Percentiles rank a stretch among this genome's conserved stretches.
These are phyloP conservation scores for Bruguiera parviflora DNA, from an alignment of 345 rosid genomes.

Conservation along the genomic window DNA sequence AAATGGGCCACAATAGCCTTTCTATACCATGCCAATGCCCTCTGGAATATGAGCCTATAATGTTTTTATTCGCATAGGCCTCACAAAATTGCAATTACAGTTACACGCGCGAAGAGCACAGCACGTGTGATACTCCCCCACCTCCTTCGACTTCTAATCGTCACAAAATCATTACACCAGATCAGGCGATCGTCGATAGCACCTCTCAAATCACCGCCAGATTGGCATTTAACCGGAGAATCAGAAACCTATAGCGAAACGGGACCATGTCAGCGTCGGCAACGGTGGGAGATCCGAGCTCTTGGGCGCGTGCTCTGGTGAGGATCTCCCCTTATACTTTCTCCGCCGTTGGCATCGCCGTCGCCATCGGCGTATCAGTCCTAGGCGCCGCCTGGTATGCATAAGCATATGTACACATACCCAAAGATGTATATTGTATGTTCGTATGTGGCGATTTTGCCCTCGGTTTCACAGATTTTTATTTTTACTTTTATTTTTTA, in stretches of 20 bases:
- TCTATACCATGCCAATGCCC: too few species aligned
- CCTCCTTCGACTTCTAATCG: background rate
- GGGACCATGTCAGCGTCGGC: constrained; percentile 34
- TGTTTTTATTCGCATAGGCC: too few species aligned
- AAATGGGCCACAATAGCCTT: too few species aligned
- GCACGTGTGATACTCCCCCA: constrained; percentile 5
- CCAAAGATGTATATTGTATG: too few species aligned
- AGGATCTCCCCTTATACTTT: constrained; percentile 88
- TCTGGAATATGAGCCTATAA: too few species aligned
- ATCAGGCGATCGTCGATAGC: background rate
- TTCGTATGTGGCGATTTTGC: too few species aligned
- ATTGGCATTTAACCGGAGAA: background rate
- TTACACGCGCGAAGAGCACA: background rate
- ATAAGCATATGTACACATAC: too few species aligned
- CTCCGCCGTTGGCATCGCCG: constrained; percentile 92
- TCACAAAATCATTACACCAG: constrained; percentile 1
- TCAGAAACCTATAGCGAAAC: background rate
- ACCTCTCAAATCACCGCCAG: background rate
- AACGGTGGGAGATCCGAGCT: constrained; percentile 47
- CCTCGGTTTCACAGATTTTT: too few species aligned
- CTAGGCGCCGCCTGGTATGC: constrained; percentile 98
- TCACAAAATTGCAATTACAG: too few species aligned
- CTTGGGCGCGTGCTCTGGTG: constrained; percentile 76
- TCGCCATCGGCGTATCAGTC: constrained; percentile 94
- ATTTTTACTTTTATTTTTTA: background rate